These are phyloP conservation scores for Graphilbum fragrans DNA, from an alignment of 2,329 filamentous ascomycete species.

Conservation along the genomic window DNA sequence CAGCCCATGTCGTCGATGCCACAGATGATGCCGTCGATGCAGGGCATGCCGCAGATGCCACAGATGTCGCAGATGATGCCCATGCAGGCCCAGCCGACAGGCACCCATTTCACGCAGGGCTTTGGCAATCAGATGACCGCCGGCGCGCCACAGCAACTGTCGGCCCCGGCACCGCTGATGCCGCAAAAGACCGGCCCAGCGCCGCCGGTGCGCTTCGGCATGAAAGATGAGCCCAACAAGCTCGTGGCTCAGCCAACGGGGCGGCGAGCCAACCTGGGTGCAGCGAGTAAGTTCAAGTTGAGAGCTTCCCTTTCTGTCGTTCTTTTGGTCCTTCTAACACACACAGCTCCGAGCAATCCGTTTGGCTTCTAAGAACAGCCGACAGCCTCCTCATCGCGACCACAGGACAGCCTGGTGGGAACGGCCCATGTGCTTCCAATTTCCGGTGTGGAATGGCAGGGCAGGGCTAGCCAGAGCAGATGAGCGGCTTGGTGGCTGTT, in stretches of 20 bases:
- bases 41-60: conserved; percentile 39
- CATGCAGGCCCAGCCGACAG: conserved; percentile 66
- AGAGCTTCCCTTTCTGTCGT: conserved; percentile 1
- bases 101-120: conserved; percentile 45
- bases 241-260: conserved; percentile 79
- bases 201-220: conserved; percentile 80
- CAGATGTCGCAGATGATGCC: conserved; percentile 49
- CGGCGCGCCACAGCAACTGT: conserved; percentile 39
- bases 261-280: conserved; percentile 74
- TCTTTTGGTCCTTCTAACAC: conserved; percentile 6
- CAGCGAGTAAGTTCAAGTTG: conserved; percentile 74
- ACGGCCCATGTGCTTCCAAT: too few relatives aligned
- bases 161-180: conserved; percentile 48
- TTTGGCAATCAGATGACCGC: conserved; percentile 24
- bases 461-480: too few relatives aligned
- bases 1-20: conserved; percentile 31
- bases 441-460: too few relatives aligned
- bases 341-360: conserved; percentile 17
- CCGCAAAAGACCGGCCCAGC: conserved; percentile 77
- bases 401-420: too few relatives aligned
- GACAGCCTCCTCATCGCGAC: not conserved
- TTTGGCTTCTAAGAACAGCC: conserved; percentile 16
- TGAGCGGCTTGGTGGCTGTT: too few relatives aligned
- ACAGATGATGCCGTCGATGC: conserved; percentile 40
- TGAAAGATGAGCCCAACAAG: conserved; percentile 60